Evolutionary conservation across 352 stramenopile species (phyloP).

Genomic region (Thalassiosira allenii): DNA sequence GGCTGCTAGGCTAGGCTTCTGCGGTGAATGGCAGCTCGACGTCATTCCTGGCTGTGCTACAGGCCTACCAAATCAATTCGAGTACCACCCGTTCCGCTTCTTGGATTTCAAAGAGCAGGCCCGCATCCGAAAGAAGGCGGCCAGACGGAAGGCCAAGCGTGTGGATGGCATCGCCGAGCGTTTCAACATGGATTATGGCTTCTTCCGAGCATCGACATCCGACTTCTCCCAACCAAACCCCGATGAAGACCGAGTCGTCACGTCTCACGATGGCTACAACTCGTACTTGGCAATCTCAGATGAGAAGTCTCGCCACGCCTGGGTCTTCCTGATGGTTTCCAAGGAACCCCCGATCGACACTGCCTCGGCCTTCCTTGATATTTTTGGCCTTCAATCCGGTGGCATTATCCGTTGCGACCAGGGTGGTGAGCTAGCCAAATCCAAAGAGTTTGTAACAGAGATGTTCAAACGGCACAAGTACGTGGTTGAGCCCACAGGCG

Average conservation of each 20-base stretch:
- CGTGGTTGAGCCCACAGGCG: conserved; percentile 37
- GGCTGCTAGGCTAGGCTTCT: conserved; percentile 20
- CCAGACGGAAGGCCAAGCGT: neutral
- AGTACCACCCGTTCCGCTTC: conserved; percentile 24
- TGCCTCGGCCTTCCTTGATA: conserved; percentile 1
- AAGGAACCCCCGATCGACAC: conserved; percentile 41
- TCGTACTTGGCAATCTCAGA: conserved; percentile 37
- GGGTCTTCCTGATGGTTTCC: conserved; percentile 32
- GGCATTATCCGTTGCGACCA: conserved; percentile 40
- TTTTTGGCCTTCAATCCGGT: conserved; percentile 10
- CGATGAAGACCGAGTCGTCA: conserved; percentile 11
- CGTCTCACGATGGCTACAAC: conserved; percentile 26
- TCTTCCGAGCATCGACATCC: conserved; percentile 9
- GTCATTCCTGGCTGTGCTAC: neutral
- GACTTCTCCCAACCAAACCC: conserved; percentile 3
- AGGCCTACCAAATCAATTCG: conserved; percentile 17
- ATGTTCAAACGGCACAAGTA: conserved; percentile 33
- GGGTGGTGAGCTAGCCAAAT: conserved; percentile 33
- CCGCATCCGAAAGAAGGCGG: conserved; percentile 5
- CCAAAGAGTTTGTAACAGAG: neutral
- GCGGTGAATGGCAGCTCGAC: conserved; percentile 11
- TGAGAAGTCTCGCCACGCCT: conserved; percentile 12
- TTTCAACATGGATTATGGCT: conserved; percentile 38
- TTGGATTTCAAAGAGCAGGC: conserved; percentile 34
- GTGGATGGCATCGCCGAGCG: neutral